Conservation (phyloP, 2,329 filamentous ascomycete genomes). For the Fusarium scirpi region DNA sequence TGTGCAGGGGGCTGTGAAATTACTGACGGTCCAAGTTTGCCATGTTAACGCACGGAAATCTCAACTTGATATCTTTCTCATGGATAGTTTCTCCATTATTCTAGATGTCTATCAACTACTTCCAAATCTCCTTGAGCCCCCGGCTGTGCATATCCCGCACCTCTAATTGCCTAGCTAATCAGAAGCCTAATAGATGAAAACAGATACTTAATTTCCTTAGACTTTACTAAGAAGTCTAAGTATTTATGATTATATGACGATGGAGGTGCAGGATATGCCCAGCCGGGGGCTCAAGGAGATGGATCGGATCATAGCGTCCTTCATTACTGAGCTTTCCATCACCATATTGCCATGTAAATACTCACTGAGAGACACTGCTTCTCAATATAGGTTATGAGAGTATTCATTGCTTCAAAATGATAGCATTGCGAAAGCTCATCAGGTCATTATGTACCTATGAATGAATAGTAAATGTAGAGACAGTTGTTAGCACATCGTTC, state of each 20-base stretch:
- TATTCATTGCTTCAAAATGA: neutral
- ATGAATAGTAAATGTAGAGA: neutral
- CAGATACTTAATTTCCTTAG: too few relatives aligned
- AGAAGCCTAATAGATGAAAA: too few relatives aligned
- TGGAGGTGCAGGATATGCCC: too few relatives aligned
- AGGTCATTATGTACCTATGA: fast-evolving
- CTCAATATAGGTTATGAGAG: neutral
- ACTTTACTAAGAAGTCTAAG: too few relatives aligned
- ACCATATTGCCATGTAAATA: too few relatives aligned
- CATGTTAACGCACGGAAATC: neutral
- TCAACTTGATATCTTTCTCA: neutral
- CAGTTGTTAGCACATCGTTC: neutral
- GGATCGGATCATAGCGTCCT: neutral
- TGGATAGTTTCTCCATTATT: neutral
- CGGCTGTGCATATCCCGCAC: too few relatives aligned
- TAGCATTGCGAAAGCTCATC: neutral
- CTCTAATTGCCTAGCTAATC: too few relatives aligned
- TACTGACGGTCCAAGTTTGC: neutral
- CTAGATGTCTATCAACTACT: neutral
- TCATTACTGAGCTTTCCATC: too few relatives aligned
- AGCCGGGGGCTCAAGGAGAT: too few relatives aligned
- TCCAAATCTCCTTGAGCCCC: too few relatives aligned
- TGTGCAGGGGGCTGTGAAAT: too few relatives aligned
- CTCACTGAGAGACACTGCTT: neutral
- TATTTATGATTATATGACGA: too few relatives aligned